These are phyloP conservation scores for Diddensiella santjacobensis DNA, from an alignment of 805 yeast species.

Conservation along the genomic window DNA sequence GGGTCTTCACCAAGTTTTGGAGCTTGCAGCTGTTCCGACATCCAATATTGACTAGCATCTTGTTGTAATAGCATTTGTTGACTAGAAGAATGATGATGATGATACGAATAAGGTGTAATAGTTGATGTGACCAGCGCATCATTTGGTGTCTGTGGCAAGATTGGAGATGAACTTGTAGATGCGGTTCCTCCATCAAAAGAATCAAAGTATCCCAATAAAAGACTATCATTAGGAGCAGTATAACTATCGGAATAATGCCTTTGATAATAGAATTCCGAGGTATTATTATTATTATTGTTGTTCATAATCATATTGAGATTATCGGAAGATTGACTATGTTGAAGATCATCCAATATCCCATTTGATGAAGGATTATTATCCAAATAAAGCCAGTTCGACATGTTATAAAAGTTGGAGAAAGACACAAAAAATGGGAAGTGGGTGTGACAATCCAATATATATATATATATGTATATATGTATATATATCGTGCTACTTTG, in stretches of 20 bases:
- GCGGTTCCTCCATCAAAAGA: not conserved
- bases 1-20: no score
- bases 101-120: not conserved
- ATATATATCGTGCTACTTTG: no score
- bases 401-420: no score
- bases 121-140: not conserved
- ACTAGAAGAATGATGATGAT: not conserved
- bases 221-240: not conserved
- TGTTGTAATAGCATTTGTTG: not conserved
- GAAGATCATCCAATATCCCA: no score
- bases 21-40: not conserved
- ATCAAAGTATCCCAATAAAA: not conserved
- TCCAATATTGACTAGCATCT: not conserved
- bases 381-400: constrained; percentile 11
- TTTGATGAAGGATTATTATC: not conserved
- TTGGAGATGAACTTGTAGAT: constrained; percentile 2
- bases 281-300: not conserved
- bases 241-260: not conserved
- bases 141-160: constrained; percentile 4
- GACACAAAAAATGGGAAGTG: no score
- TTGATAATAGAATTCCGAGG: not conserved
- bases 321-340: no score
- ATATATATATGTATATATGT: no score
- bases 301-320: not conserved
- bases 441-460: no score